Conservation (phyloP, 306 rosid genomes). For the Quercus mongolica region DNA sequence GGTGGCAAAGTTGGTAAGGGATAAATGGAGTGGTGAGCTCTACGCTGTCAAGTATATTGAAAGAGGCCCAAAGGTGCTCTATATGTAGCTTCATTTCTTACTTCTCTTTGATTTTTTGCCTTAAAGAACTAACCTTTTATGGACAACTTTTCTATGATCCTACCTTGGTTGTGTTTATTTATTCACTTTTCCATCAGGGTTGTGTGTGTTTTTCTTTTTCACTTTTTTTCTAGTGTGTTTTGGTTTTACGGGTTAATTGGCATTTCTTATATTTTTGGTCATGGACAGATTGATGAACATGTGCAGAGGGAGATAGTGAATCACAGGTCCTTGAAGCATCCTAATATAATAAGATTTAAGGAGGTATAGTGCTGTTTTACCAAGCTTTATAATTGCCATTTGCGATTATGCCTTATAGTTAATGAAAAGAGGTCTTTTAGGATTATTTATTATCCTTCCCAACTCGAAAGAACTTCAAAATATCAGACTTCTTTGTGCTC, state of each 20-base stretch:
- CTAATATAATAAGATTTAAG: slow-evolving; percentile 87
- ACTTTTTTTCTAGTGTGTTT: background rate
- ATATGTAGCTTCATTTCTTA: background rate
- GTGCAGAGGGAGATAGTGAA: slow-evolving; percentile 97
- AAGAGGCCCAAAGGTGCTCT: slow-evolving; percentile 76
- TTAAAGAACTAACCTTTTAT: background rate
- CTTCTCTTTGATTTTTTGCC: background rate
- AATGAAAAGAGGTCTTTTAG: background rate
- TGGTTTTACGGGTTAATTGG: background rate
- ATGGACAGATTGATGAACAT: slow-evolving; percentile 81
- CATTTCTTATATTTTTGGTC: background rate
- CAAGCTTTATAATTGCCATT: background rate
- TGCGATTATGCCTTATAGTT: background rate
- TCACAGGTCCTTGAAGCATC: slow-evolving; percentile 94
- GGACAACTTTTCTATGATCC: background rate
- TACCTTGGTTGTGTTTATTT: background rate
- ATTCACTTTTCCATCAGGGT: background rate
- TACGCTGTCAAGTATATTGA: slow-evolving; percentile 92
- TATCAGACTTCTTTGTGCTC: slow-evolving; percentile 1
- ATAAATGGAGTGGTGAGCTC: slow-evolving; percentile 68
- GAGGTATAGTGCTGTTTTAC: slow-evolving; percentile 54
- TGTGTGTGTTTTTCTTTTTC: slow-evolving; percentile 10
- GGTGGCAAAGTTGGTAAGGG: slow-evolving; percentile 82
- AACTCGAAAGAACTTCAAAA: slow-evolving; percentile 3
- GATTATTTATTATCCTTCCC: background rate